Percentiles rank a stretch among this genome's conserved stretches.
These are phyloP conservation scores for Begonia masoniana DNA, from an alignment of 306 rosid species.

Conservation along the genomic window DNA sequence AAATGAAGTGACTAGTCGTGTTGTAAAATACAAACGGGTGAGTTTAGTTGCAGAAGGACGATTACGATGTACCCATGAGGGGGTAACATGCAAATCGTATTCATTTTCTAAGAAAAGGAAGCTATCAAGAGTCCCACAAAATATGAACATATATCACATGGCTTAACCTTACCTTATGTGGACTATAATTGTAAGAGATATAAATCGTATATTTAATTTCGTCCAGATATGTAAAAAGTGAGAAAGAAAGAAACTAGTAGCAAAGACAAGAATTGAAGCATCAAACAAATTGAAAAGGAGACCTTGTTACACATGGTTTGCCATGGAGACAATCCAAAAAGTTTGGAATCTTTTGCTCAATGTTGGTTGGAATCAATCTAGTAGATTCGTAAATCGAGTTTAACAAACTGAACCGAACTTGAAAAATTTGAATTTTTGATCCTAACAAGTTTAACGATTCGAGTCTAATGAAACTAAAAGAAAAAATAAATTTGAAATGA, in stretches of 20 bases:
- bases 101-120: constrained; percentile 25
- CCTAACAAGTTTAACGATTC: too few relatives aligned
- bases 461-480: too few relatives aligned
- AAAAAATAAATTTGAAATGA: too few relatives aligned
- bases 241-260: constrained; percentile 40
- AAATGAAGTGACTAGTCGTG: too few relatives aligned
- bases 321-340: constrained; percentile 49
- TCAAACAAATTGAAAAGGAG: constrained; percentile 51
- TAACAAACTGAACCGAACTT: too few relatives aligned
- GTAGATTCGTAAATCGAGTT: not conserved
- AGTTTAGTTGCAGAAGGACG: too few relatives aligned
- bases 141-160: constrained; percentile 52
- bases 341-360: constrained; percentile 45
- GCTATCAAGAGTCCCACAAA: not conserved
- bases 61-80: constrained; percentile 65
- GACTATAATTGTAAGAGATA: not conserved
- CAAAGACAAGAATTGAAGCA: constrained; percentile 48
- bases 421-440: too few relatives aligned
- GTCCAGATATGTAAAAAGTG: constrained; percentile 12
- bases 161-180: constrained; percentile 55
- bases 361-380: constrained; percentile 28
- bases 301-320: constrained; percentile 87
- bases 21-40: too few relatives aligned
- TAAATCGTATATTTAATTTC: too few relatives aligned
- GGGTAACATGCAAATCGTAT: constrained; percentile 60